Evolutionary conservation across 1,284 basidiomycete genomes (phyloP), one percentile per base, ranked within the genome.

Genomic region (Puccinia hordei): DNA sequence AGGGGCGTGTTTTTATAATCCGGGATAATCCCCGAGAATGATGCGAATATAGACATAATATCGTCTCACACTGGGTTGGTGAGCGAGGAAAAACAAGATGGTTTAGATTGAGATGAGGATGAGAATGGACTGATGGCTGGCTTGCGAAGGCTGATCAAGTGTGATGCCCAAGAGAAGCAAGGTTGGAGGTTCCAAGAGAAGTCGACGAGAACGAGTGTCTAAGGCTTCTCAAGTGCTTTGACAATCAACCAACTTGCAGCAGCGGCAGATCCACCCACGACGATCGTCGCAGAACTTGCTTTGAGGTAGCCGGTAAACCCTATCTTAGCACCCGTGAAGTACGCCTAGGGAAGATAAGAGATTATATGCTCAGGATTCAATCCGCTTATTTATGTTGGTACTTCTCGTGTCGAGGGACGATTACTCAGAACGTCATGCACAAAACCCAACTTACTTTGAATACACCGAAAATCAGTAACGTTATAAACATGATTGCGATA

Each of bases 201-300:
- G 35, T 6, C 33, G 22, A 41, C 3, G 33, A 55, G 22, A 15
- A 17, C 35, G 19, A 27, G n/a, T 41, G 30, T 24, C 6, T 33
- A 61, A 24, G 63, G 75, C 17, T 55, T 59, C 30, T 79, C 77
- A 15, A 72, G 53, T 46, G 27, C 38, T 51, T 68, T 69, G n/a
- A 79, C 77, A 5, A 79, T 69, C 22, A 79, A 49, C 35, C 59
- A 79, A 63, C 77, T 79, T 33, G 77, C 77, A n/a, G 77, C 55
- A 49, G 77, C 77, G 22, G 77, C 77, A 49, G 66, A 66, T 9
- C 77, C 77, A 24, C 77, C 77, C 19, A 72, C 77, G 22, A 72
- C 57, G 22, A 79, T 72, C n/a, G 77, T 79, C 2, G 77, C 49
- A 33, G 44, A 46, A 63, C 77, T 79, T 1, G 66, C 66, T 57